Conservation (phyloP, 2,329 filamentous ascomycete species). For the Fusarium sp. region DNA sequence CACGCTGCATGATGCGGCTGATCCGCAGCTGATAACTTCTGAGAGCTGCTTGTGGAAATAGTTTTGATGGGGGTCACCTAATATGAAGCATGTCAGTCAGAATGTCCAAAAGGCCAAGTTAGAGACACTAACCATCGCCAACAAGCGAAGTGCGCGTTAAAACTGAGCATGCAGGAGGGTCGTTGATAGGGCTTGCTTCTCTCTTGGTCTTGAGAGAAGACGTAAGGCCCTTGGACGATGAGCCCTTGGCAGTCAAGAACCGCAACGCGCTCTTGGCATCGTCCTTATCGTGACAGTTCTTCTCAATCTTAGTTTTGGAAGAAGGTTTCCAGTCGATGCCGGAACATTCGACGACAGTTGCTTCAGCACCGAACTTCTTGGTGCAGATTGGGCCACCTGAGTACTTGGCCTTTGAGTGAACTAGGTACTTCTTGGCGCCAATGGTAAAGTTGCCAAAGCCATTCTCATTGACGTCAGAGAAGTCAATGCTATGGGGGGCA, state of each 20-base stretch:
- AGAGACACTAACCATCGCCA: neutral
- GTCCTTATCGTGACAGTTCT: neutral
- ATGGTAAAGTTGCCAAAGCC: conserved; percentile 6
- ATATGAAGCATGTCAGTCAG: neutral
- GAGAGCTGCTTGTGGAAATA: conserved; percentile 10
- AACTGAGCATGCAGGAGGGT: neutral
- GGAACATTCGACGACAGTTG: neutral
- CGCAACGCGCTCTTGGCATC: neutral
- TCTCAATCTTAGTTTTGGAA: neutral
- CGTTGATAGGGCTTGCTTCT: neutral
- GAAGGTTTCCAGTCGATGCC: neutral
- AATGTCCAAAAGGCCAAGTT: fast-evolving
- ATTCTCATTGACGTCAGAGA: neutral
- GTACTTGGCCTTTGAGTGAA: neutral
- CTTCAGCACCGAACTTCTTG: neutral
- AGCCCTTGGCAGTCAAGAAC: neutral
- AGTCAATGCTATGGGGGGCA: neutral
- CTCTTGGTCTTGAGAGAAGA: no score
- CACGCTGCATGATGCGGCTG: neutral
- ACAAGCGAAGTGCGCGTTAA: neutral
- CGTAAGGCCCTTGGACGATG: neutral
- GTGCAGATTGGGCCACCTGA: neutral
- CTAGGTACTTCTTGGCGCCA: neutral
- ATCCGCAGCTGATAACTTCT: neutral
- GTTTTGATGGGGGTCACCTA: neutral